Percentiles rank a stretch among this genome's conserved stretches.
Evolutionary conservation across 768 basidiomycete species (phyloP).

Genomic region (Dentipellis fragilis): DNA sequence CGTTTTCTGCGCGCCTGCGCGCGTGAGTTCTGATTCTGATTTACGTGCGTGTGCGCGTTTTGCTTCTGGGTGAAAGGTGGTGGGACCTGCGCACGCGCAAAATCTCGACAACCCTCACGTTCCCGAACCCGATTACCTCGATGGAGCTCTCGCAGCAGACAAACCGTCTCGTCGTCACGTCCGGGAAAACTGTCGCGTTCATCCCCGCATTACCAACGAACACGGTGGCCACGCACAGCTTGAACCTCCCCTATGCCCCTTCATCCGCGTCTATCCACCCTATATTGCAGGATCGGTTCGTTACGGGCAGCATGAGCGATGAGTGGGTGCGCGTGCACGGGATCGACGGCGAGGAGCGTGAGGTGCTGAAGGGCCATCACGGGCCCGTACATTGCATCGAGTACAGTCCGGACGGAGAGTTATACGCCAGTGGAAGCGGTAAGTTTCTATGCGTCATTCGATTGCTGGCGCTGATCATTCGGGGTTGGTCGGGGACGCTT

Average conservation of each 20-base stretch:
- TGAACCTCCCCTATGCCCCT: constrained; percentile 76
- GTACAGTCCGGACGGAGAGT: constrained; percentile 93
- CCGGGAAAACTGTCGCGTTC: constrained; percentile 88
- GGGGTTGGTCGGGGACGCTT: constrained; percentile 6
- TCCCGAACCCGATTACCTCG: constrained; percentile 77
- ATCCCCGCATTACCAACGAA: constrained; percentile 64
- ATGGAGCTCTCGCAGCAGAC: constrained; percentile 87
- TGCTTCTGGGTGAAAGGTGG: constrained; percentile 48
- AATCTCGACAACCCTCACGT: constrained; percentile 58
- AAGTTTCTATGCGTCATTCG: constrained; percentile 24
- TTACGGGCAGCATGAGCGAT: constrained; percentile 82
- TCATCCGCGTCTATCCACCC: constrained; percentile 96
- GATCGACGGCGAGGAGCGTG: constrained; percentile 81
- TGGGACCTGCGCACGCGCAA: constrained; percentile 86
- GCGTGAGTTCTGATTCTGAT: not conserved
- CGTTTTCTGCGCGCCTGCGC: not conserved
- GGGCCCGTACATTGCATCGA: constrained; percentile 93
- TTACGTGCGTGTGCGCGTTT: too few relatives aligned
- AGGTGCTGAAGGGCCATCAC: constrained; percentile 93
- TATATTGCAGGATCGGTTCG: constrained; percentile 77
- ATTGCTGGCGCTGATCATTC: not conserved
- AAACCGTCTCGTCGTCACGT: constrained; percentile 78
- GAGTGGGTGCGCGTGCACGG: constrained; percentile 97
- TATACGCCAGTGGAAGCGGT: constrained; percentile 97
- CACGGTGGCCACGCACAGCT: constrained; percentile 51